Conservation (phyloP, 352 stramenopile genomes). For the Phytophthora pseudosyringae region DNA sequence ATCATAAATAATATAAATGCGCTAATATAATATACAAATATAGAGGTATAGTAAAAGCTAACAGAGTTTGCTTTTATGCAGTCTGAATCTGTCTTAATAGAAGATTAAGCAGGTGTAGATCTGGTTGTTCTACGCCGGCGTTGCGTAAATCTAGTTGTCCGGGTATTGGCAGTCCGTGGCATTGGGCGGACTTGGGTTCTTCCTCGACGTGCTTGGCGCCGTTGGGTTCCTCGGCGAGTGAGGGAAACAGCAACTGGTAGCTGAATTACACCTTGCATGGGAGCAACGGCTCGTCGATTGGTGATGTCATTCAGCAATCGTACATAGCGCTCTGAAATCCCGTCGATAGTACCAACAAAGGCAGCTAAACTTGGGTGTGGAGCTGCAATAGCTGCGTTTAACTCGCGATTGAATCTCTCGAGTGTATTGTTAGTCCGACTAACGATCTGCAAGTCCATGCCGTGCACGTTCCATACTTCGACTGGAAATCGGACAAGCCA, state of each 20-base stretch:
- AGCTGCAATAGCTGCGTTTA: neutral
- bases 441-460: neutral
- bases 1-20: too few relatives aligned
- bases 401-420: conserved; percentile 5
- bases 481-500: neutral
- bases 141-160: neutral
- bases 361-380: neutral
- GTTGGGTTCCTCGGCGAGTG: neutral
- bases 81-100: too few relatives aligned
- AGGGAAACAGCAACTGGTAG: neutral
- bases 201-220: neutral
- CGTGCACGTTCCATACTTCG: neutral
- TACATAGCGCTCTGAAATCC: neutral
- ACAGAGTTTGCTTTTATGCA: too few relatives aligned
- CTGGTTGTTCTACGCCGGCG: neutral
- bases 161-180: neutral
- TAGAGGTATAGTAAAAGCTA: too few relatives aligned
- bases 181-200: too few relatives aligned
- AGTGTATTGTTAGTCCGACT: too few relatives aligned
- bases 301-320: neutral
- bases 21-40: too few relatives aligned
- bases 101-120: neutral
- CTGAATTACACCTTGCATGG: neutral
- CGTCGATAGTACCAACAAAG: neutral
- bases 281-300: neutral